Base-by-base conservation (phyloP, 176 grass and related monocot genomes). In the Carex littledalei region DNA sequence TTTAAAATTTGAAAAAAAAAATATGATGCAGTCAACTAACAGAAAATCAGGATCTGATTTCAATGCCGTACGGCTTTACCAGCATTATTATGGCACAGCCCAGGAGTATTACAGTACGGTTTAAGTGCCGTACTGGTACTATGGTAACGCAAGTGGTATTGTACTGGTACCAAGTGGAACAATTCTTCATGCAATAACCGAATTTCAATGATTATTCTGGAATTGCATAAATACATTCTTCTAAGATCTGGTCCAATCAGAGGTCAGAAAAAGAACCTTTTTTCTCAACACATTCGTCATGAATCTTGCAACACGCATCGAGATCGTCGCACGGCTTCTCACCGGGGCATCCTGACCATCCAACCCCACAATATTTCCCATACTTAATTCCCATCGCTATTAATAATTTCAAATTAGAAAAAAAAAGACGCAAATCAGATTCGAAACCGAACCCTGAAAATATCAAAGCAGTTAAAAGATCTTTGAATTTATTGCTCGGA, bases 281-380 rank as follows among this genome's bases (percentile, higher is more conserved):
- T 84, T 92, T 93, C 34, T 89, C 93, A 60, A 98, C 93, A 79
- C 95, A 98, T 70, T 87, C 24, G 29, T 98, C 95, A 74, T 95
- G 95, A 32, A 86, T 86, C 58, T 94, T 94, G 91, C 95, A 95
- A 84, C 89, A 98, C 26, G 91, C 95, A 54, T 95, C 93, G 67
- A 98, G 95, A 63, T 98, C 95, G 60, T 98, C 95, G 32, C 95
- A 98, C 39, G 95, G 95, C 45, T 98, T 89, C 85, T 98, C 95
- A 17, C 93, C 95, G 1, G 94, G 85, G 64, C 95, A 98, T 59
- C 93, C 91, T 37, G 88, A 91, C 95, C 93, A 95, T 8, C 89
- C 93, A 41, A 98, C 93, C 55, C 95, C 93, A 77, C 93, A 92
- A 73, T 89, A 94, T 81, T 97, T 97, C 41, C 94, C 92, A 59